Evolutionary conservation across 306 rosid genomes (phyloP).

Genomic region (Inga laurina): DNA sequence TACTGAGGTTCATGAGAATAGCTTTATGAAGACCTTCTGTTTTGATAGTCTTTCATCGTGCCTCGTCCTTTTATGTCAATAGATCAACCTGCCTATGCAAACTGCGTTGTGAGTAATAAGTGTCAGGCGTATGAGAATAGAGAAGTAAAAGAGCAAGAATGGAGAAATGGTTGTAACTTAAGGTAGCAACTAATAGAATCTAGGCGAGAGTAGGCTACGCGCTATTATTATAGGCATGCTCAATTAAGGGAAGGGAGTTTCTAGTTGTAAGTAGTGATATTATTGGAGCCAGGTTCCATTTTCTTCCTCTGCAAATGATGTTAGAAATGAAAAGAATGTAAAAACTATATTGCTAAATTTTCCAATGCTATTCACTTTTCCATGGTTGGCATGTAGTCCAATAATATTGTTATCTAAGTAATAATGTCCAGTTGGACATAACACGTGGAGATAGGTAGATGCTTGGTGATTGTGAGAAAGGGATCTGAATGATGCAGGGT

Average conservation of each 20-base stretch:
- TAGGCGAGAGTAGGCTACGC: background rate
- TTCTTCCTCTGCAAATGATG: background rate
- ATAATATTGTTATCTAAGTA: background rate
- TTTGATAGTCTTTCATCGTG: background rate
- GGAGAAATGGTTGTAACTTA: background rate
- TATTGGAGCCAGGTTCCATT: background rate
- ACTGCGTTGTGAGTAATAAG: background rate
- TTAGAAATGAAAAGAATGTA: background rate
- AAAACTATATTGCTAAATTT: background rate
- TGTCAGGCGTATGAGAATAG: background rate
- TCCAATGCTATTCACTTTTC: background rate
- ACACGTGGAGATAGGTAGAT: background rate
- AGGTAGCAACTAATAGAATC: background rate
- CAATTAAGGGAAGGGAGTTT: background rate
- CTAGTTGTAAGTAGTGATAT: conserved; percentile 13
- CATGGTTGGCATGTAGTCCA: background rate
- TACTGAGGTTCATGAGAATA: background rate
- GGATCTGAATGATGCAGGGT: background rate
- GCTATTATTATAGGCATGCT: background rate
- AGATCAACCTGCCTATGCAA: background rate
- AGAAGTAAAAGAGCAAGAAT: background rate
- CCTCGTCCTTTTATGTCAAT: background rate
- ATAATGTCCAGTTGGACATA: background rate
- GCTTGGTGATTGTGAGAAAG: background rate
- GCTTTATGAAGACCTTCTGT: background rate